Evolutionary conservation across 1,284 basidiomycete genomes (phyloP), one percentile per base, ranked within the genome.

Genomic region (Ceratobasidium sp.): DNA sequence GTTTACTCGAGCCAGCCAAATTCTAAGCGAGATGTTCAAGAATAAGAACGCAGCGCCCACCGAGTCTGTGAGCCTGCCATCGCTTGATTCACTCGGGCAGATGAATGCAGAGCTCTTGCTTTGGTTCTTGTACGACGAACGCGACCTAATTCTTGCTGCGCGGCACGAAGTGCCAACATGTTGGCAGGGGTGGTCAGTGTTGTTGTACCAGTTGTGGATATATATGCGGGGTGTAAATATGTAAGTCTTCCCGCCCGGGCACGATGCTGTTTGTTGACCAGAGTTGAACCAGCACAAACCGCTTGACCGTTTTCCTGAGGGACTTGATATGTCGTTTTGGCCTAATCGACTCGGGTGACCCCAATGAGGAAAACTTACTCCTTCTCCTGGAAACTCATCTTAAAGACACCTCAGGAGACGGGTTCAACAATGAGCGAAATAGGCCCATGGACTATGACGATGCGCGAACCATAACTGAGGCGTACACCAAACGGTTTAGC

Each of bases 191-290:
- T 61, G 59, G 59, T 43, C 59, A 24, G 34, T 61, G 1, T 43
- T 61, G 22, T 37, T 61, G 34, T 61, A 61, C 34, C 59, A 61
- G 59, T 16, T 61, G 22, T 61, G 59, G 59, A 24, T 61, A 6
- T 61, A 61, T 61, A 43, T 61, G 6, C 34, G 59, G 22, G 59
- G 59, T 5, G 22, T 61, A 41, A 61, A 13, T 6, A 22, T 24
- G 59, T 61, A 13, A 41, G 59, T 41, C 4, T 22, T 41, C 22
- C 14, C 6, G 1, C 31, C 22, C 22, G 56, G 16, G 5, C 37
- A 5, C 14, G 22, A 11, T 19, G 9, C 14, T 4, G 27, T 7
- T 37, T 34, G 19, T n/a, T 59, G 34, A 34, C 29, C 56, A 13
- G 22, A n/a, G 31, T 34, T 37, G 6, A 61, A 19, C 22, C 39